Evolutionary conservation across 1,139 yeast species (phyloP), one percentile per base, ranked within the genome.

Genomic region (Hyphopichia burtonii): DNA sequence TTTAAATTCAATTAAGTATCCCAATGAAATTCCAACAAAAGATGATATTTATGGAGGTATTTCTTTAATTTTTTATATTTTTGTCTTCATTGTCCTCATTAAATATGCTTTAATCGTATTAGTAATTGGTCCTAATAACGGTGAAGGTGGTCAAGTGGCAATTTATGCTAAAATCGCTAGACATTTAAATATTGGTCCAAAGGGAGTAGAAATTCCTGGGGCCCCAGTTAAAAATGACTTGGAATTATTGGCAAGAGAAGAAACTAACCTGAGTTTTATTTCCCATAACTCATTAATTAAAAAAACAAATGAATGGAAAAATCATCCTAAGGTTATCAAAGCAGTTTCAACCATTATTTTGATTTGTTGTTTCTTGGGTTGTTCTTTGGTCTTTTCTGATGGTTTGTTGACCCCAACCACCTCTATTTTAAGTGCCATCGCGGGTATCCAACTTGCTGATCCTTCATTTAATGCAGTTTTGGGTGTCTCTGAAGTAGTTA

Each of bases 61-160:
- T 31, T 78, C 83, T 4, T 59, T 78, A 36, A 69, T 80, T 19
- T 79, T 80, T 51, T 80, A 80, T 70, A 48, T 77, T 3, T 77
- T 80, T 54, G 74, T 82, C 7, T 53, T 79, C 32, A 65, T 80
- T 37, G 83, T 78, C 8, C 64, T 80, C 40, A 44, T 71, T 53
- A 80, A 80, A 53, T 80, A 80, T 50, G 65, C 73, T 11, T 50
- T 69, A 36, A 57, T 80, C 40, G 83, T 79, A 4, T 60, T 79
- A 38, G 53, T 58, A 15, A 55, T 69, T 40, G 84, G 83, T 15
- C 78, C 81, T 8, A 77, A 79, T 53, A 66, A 75, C 37, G 81
- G 80, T 34, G 82, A 80, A 54, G 85, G 85, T 49, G 84, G 85
- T 1, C 83, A 78, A 48, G 74, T 80, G 25, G 84, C 85, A 16